Evolutionary conservation across 352 stramenopile genomes (phyloP).

Genomic region (Phytophthora sp.): DNA sequence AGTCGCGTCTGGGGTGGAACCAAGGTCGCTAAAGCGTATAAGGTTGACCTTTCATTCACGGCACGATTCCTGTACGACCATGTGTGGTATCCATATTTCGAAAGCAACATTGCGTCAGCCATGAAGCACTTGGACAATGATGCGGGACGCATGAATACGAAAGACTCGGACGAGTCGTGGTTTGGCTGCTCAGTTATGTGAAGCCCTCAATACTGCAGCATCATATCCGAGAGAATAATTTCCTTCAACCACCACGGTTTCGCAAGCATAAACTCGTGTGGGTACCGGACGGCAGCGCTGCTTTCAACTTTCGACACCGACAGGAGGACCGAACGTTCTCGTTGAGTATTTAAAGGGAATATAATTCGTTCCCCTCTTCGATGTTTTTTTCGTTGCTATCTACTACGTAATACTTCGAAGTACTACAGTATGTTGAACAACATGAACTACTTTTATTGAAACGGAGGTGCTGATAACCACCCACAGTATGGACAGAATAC

Average conservation of each 20-base stretch:
- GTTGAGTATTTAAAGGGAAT: slow-evolving; percentile 48
- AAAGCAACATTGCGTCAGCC: slow-evolving; percentile 63
- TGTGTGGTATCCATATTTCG: slow-evolving; percentile 79
- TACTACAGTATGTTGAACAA: too few relatives aligned
- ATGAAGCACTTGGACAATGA: slow-evolving; percentile 76
- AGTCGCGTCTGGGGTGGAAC: slow-evolving; percentile 72
- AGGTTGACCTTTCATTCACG: slow-evolving; percentile 77
- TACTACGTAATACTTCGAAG: too few relatives aligned
- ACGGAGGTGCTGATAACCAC: slow-evolving; percentile 12
- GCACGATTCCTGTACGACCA: slow-evolving; percentile 82
- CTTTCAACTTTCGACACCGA: slow-evolving; percentile 23
- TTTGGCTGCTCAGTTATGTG: slow-evolving; percentile 74
- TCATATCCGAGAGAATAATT: slow-evolving; percentile 15
- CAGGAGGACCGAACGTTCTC: slow-evolving; percentile 31
- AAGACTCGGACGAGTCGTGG: slow-evolving; percentile 56
- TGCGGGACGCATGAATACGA: slow-evolving; percentile 35
- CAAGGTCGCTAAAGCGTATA: slow-evolving; percentile 65
- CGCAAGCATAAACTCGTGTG: not conserved
- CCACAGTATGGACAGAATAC: slow-evolving; percentile 60
- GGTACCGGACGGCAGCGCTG: slow-evolving; percentile 9
- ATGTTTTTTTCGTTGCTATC: not conserved
- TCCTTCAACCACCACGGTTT: slow-evolving; percentile 2
- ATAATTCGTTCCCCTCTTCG: slow-evolving; percentile 16
- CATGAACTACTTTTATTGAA: not conserved
- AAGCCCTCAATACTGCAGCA: slow-evolving; percentile 5